phyloP scores from a whole-genome alignment of 164 flowering plant species.

The Buxus sempervirens region DNA sequence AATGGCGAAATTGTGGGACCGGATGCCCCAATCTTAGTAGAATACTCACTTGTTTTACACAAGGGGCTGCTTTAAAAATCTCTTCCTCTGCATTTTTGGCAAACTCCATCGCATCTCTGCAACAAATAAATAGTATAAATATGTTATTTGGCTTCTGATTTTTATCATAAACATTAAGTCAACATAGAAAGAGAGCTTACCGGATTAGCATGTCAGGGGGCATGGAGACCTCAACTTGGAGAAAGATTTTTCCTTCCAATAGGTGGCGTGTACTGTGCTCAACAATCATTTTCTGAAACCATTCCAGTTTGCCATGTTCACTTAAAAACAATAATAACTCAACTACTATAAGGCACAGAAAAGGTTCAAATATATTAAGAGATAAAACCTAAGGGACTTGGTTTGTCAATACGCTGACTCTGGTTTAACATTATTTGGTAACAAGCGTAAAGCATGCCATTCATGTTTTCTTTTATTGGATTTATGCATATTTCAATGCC shows the following conservation, averaged over 20 bases:
- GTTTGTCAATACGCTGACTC: too few relatives aligned
- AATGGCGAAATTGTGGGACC: conserved; percentile 23
- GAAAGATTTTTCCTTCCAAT: conserved; percentile 59
- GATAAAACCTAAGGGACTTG: too few relatives aligned
- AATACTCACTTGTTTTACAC: conserved; percentile 43
- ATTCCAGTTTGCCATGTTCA: neutral
- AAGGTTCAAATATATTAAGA: neutral
- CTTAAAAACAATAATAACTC: neutral
- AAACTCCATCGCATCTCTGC: conserved; percentile 65
- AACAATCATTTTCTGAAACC: conserved; percentile 59
- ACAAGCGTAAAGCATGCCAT: too few relatives aligned
- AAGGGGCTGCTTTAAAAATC: conserved; percentile 42
- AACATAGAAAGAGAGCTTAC: conserved; percentile 25
- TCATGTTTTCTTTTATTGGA: too few relatives aligned
- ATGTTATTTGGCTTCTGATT: too few relatives aligned
- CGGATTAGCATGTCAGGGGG: conserved; percentile 47
- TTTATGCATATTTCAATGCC: too few relatives aligned
- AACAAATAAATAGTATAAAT: conserved; percentile 4
- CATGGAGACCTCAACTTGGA: conserved; percentile 78
- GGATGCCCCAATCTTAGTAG: conserved; percentile 56
- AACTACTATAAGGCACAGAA: neutral
- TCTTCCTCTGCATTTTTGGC: conserved; percentile 67
- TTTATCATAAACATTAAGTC: neutral
- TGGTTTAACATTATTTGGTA: too few relatives aligned
- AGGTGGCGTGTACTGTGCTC: conserved; percentile 61